These are phyloP conservation scores for Candida orba DNA, from an alignment of 805 yeast species.

Conservation along the genomic window DNA sequence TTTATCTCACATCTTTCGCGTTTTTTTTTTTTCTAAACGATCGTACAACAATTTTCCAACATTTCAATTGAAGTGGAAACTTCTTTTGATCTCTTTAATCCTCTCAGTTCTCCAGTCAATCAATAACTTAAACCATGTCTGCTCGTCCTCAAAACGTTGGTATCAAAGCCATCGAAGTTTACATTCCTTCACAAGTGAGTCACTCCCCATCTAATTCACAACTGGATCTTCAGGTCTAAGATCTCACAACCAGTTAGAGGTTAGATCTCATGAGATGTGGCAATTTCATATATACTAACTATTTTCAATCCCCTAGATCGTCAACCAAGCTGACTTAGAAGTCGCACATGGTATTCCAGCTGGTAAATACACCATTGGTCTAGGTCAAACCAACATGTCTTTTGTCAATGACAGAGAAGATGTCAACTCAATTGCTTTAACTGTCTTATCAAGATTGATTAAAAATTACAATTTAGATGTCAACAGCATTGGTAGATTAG, in stretches of 20 bases:
- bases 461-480: conserved; percentile 80
- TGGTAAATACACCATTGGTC: conserved; percentile 97
- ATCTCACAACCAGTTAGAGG: background rate
- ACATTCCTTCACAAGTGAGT: conserved; percentile 70
- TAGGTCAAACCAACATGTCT: conserved; percentile 98
- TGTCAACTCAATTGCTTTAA: conserved; percentile 87
- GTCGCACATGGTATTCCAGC: conserved; percentile 75
- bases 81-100: background rate
- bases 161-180: conserved; percentile 92
- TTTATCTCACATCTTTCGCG: no score
- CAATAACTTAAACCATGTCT: conserved; percentile 2
- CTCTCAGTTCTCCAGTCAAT: background rate
- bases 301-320: conserved; percentile 42
- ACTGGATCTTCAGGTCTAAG: background rate
- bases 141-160: conserved; percentile 76
- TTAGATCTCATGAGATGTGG: background rate
- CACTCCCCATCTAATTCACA: background rate
- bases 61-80: background rate
- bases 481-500: conserved; percentile 80
- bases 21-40: background rate
- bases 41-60: background rate
- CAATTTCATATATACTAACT: background rate
- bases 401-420: conserved; percentile 97
- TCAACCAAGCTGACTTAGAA: conserved; percentile 86
- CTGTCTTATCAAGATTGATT: conserved; percentile 74